These are phyloP conservation scores for Fomitopsis serialis DNA, from an alignment of 768 basidiomycete species.

Conservation along the genomic window DNA sequence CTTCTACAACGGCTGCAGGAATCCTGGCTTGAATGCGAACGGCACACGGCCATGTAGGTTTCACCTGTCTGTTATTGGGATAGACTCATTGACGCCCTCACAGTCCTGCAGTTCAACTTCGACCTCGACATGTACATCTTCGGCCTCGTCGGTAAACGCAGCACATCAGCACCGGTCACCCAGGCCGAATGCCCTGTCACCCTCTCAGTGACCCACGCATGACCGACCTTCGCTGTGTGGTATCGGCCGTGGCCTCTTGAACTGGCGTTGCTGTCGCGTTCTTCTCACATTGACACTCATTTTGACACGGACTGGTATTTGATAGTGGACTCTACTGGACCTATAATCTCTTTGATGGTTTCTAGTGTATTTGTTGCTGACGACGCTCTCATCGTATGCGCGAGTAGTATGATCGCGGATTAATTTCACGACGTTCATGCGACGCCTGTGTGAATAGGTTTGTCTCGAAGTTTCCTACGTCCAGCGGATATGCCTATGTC, in stretches of 20 bases:
- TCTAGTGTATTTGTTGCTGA: not conserved
- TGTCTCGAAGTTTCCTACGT: no score
- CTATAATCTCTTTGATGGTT: not conserved
- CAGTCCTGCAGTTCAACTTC: constrained; percentile 57
- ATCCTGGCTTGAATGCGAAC: constrained; percentile 40
- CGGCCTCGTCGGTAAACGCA: constrained; percentile 53
- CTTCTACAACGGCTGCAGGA: constrained; percentile 77
- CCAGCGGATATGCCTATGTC: no score
- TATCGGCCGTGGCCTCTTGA: not conserved
- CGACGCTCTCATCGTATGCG: constrained; percentile 14
- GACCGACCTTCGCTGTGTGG: constrained; percentile 27
- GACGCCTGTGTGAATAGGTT: no score
- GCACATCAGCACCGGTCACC: constrained; percentile 50
- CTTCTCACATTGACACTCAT: not conserved
- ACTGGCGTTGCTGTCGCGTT: not conserved
- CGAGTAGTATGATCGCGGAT: not conserved
- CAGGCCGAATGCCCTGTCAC: constrained; percentile 69
- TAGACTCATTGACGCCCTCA: constrained; percentile 1
- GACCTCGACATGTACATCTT: constrained; percentile 61
- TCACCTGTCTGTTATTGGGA: not conserved
- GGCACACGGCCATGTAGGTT: constrained; percentile 59
- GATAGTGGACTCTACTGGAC: constrained; percentile 1
- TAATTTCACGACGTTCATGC: not conserved
- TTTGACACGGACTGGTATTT: constrained; percentile 1
- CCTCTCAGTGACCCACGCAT: constrained; percentile 46